Conservation (phyloP, 257 asterid genomes). For the Anisodus tanguticus region DNA sequence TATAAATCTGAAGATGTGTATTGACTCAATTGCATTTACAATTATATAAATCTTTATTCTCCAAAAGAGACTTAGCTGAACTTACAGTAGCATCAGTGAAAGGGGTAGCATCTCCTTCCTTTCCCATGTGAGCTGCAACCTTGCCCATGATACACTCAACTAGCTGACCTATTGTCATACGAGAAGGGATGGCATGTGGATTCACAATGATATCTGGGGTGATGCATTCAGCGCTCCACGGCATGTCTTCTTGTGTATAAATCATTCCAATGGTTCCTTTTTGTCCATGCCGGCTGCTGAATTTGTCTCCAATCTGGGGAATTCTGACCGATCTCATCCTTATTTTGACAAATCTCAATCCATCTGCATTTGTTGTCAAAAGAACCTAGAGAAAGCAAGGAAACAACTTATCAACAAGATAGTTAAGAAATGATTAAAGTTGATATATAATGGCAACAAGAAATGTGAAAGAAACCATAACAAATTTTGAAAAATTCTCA, state of each 20-base stretch:
- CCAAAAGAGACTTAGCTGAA: background rate
- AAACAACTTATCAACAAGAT: slow-evolving; percentile 34
- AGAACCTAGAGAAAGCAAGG: slow-evolving; percentile 48
- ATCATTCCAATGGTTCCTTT: slow-evolving; percentile 43
- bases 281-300: slow-evolving; percentile 44
- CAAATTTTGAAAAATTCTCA: background rate
- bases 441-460: slow-evolving; percentile 19
- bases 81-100: slow-evolving; percentile 43
- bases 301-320: slow-evolving; percentile 73
- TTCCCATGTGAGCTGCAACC: slow-evolving; percentile 45
- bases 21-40: slow-evolving; percentile 17
- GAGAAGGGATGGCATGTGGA: slow-evolving; percentile 47
- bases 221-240: slow-evolving; percentile 40
- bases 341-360: slow-evolving; percentile 86
- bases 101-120: slow-evolving; percentile 59
- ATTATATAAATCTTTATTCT: background rate
- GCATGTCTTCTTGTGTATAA: slow-evolving; percentile 44
- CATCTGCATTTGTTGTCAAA: slow-evolving; percentile 93
- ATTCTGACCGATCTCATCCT: slow-evolving; percentile 90
- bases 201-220: slow-evolving; percentile 42
- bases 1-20: background rate
- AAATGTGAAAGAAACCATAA: background rate
- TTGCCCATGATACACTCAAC: slow-evolving; percentile 43
- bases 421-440: background rate
- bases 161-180: slow-evolving; percentile 46